Conservation (phyloP, 2,329 filamentous ascomycete genomes). For the Clonostachys chloroleuca region DNA sequence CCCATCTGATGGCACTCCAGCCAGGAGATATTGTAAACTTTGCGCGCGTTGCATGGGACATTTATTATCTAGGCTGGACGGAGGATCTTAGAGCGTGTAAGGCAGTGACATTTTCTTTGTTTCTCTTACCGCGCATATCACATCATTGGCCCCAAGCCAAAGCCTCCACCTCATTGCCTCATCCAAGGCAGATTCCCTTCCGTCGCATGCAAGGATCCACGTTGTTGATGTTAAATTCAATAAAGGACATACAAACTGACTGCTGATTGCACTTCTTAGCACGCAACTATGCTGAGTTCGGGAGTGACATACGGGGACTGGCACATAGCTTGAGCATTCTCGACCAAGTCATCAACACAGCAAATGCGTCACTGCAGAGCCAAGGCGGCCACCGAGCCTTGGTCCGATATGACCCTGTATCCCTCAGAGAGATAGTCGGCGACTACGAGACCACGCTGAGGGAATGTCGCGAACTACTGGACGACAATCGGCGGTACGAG, state of each 20-base stretch:
- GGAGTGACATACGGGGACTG: constrained; percentile 19
- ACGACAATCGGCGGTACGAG: constrained; percentile 19
- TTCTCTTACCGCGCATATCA: background rate
- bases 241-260: background rate
- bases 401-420: constrained; percentile 20
- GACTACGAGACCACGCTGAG: constrained; percentile 17
- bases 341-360: constrained; percentile 16
- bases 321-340: constrained; percentile 22
- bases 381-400: constrained; percentile 10
- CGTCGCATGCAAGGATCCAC: background rate
- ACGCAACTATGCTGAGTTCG: constrained; percentile 23
- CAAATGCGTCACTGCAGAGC: constrained; percentile 15
- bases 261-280: constrained; percentile 10
- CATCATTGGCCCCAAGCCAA: background rate
- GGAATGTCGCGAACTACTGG: constrained; percentile 22
- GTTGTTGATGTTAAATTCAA: background rate
- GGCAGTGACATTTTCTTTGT: background rate
- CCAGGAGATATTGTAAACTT: constrained; percentile 12
- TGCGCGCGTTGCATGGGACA: constrained; percentile 12
- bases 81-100: constrained; percentile 13
- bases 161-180: background rate
- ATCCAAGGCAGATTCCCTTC: too few relatives aligned
- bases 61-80: constrained; percentile 12
- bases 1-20: constrained; percentile 3
- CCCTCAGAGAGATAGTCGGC: constrained; percentile 15